Evolutionary conservation across 1,284 basidiomycete genomes (phyloP).

Genomic region (Pseudozyma sp.): DNA sequence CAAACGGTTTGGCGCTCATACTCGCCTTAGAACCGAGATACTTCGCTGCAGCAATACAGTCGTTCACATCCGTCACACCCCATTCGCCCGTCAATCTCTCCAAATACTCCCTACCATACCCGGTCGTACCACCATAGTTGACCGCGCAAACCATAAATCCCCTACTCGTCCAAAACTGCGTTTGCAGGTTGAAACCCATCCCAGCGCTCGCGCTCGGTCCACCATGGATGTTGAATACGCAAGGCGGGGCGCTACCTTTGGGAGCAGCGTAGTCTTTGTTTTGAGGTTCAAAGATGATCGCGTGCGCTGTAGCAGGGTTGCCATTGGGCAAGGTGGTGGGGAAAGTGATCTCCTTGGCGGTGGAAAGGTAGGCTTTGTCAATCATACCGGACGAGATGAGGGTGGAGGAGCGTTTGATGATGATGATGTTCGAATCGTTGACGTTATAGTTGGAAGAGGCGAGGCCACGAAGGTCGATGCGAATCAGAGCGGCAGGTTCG

Average conservation of each 20-base stretch:
- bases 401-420: slow-evolving; percentile 47
- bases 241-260: slow-evolving; percentile 75
- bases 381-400: slow-evolving; percentile 41
- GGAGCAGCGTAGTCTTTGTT: slow-evolving; percentile 74
- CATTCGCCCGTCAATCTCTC: slow-evolving; percentile 76
- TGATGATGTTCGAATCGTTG: slow-evolving; percentile 17
- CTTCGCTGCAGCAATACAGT: slow-evolving; percentile 74
- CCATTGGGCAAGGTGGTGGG: slow-evolving; percentile 58
- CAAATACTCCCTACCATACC: slow-evolving; percentile 71
- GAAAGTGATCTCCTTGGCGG: slow-evolving; percentile 51
- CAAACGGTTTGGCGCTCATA: slow-evolving; percentile 11
- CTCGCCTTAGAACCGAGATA: slow-evolving; percentile 70
- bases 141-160: slow-evolving; percentile 74
- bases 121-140: slow-evolving; percentile 78
- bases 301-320: slow-evolving; percentile 68
- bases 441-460: slow-evolving; percentile 19
- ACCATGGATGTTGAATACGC: slow-evolving; percentile 76
- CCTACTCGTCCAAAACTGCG: slow-evolving; percentile 72
- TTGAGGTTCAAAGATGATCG: slow-evolving; percentile 75
- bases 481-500: slow-evolving; percentile 42
- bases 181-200: slow-evolving; percentile 72
- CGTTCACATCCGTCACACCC: slow-evolving; percentile 77
- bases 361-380: slow-evolving; percentile 37
- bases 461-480: slow-evolving; percentile 35
- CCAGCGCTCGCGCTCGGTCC: slow-evolving; percentile 74